Conservation (phyloP, 345 rosid species). For the Stellera chamaejasme region DNA sequence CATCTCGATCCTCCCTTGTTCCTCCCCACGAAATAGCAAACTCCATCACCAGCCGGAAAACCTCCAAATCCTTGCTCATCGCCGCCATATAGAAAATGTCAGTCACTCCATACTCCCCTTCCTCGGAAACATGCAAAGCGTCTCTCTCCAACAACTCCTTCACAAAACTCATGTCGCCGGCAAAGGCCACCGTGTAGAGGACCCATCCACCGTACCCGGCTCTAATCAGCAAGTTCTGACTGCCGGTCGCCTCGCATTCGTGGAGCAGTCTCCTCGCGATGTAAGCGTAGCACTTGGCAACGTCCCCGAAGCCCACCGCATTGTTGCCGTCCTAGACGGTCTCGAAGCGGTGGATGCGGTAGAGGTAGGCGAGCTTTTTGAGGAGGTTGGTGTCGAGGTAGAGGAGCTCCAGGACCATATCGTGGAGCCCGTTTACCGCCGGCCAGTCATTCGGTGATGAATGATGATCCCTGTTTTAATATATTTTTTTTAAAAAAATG, state of each 20-base stretch:
- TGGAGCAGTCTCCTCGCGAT: slow-evolving; percentile 58
- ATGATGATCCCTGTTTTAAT: no score
- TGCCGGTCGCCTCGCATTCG: slow-evolving; percentile 44
- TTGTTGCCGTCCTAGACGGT: slow-evolving; percentile 26
- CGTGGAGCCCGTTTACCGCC: slow-evolving; percentile 89
- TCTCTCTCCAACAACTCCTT: slow-evolving; percentile 58
- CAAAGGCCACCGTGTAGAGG: slow-evolving; percentile 87
- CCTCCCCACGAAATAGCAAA: slow-evolving; percentile 32
- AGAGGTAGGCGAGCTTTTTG: slow-evolving; percentile 38
- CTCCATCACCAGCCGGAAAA: slow-evolving; percentile 50
- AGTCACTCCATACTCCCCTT: slow-evolving; percentile 94
- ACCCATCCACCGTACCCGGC: slow-evolving; percentile 99
- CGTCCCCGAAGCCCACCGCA: slow-evolving; percentile 45
- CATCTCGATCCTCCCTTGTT: slow-evolving; percentile 22
- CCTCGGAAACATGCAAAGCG: slow-evolving; percentile 84
- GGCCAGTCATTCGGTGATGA: slow-evolving; percentile 88
- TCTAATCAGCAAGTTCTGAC: slow-evolving; percentile 60
- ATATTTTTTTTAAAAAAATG: no score
- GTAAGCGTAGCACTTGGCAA: slow-evolving; percentile 50
- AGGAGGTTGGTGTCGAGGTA: slow-evolving; percentile 58
- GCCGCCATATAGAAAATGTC: slow-evolving; percentile 79
- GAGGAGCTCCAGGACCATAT: slow-evolving; percentile 78
- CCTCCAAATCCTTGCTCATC: slow-evolving; percentile 58
- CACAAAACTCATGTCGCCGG: slow-evolving; percentile 73
- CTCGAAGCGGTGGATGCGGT: slow-evolving; percentile 46